These are phyloP conservation scores for Rheum nobile DNA, from an alignment of 148 eudicot species.

Conservation along the genomic window DNA sequence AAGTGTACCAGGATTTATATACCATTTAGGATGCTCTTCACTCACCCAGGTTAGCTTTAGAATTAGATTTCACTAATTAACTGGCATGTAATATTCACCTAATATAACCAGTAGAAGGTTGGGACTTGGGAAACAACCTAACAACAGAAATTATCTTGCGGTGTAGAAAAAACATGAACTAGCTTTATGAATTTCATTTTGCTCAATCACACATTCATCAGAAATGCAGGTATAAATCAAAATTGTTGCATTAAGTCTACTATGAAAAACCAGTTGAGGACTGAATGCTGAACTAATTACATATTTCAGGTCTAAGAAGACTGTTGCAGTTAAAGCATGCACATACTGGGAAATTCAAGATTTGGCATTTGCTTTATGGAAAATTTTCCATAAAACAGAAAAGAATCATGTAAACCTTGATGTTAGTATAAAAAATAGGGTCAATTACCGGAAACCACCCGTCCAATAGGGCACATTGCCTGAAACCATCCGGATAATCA, in stretches of 20 bases:
- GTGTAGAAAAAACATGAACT: not conserved
- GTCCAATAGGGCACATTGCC: no score
- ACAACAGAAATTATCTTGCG: not conserved
- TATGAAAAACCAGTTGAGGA: not conserved
- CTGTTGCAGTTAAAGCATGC: not conserved
- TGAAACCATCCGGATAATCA: no score
- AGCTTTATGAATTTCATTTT: not conserved
- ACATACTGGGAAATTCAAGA: not conserved
- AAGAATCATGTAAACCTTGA: not conserved
- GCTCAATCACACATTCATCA: no score
- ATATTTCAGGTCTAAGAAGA: not conserved
- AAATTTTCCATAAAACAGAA: not conserved
- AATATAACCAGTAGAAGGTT: not conserved
- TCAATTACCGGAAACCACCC: no score
- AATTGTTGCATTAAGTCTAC: not conserved
- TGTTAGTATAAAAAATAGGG: no score
- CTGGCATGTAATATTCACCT: not conserved
- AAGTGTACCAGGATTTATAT: no score
- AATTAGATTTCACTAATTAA: not conserved
- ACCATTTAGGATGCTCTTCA: not conserved
- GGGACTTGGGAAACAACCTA: not conserved
- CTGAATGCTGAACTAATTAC: not conserved
- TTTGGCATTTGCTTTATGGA: not conserved
- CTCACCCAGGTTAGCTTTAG: not conserved
- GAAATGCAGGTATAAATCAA: no score